phyloP scores from a whole-genome alignment of 148 eudicot species.

The Euryodendron excelsum region DNA sequence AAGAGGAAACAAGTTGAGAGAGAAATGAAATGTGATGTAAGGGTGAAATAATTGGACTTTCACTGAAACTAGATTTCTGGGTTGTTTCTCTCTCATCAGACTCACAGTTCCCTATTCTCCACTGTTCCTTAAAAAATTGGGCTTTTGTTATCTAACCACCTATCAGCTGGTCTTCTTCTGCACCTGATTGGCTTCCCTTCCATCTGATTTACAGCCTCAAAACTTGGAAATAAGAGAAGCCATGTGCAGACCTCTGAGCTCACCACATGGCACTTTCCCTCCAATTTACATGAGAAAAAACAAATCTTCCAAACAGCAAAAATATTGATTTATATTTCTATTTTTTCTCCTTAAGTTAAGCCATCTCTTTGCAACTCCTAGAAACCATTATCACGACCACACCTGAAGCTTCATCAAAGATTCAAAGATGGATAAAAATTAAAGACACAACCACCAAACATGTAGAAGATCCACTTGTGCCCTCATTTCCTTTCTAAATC shows the following conservation, averaged over 20 bases:
- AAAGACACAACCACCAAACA: background rate
- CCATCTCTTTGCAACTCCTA: slow-evolving; percentile 6
- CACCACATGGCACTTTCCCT: slow-evolving; percentile 61
- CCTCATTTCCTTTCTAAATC: background rate
- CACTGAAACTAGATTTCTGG: slow-evolving; percentile 4
- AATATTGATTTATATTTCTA: background rate
- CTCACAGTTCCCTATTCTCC: slow-evolving; percentile 35
- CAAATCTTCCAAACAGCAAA: background rate
- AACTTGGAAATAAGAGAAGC: slow-evolving; percentile 69
- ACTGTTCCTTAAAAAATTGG: too few relatives aligned
- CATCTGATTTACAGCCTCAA: slow-evolving; percentile 41
- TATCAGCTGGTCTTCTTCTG: slow-evolving; percentile 45
- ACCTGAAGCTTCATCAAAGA: slow-evolving; percentile 2
- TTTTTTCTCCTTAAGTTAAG: background rate
- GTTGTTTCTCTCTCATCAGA: slow-evolving; percentile 10
- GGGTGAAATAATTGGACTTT: slow-evolving; percentile 1
- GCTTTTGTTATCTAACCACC: slow-evolving; percentile 23
- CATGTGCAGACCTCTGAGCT: slow-evolving; percentile 77
- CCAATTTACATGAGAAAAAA: slow-evolving; percentile 4
- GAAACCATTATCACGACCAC: slow-evolving; percentile 13
- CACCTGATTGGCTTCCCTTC: slow-evolving; percentile 36
- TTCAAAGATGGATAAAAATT: background rate
- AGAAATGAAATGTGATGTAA: background rate
- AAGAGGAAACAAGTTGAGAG: slow-evolving; percentile 4
- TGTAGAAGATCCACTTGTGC: background rate